A percentile compares a stretch with the other conserved stretches of the same genome.
These are phyloP conservation scores for Nyssa sinensis DNA, from an alignment of 148 eudicot genomes.

Conservation along the genomic window DNA sequence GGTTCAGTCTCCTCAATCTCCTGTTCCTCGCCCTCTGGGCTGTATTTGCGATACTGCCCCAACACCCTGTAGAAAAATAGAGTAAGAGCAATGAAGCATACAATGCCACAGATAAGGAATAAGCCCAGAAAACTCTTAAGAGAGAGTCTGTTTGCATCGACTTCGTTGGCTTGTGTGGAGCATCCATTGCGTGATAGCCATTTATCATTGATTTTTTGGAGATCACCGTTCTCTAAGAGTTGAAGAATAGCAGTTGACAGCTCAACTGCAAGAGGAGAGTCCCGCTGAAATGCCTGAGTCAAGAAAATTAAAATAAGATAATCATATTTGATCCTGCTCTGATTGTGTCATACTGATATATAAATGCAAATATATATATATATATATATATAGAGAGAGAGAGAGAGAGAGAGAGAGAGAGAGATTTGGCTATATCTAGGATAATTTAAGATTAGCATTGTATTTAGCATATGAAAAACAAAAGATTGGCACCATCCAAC, in stretches of 20 bases:
- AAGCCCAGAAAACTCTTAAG: conserved; percentile 91
- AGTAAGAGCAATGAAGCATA: conserved; percentile 54
- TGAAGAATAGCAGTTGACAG: conserved; percentile 71
- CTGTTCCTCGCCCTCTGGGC: conserved; percentile 32
- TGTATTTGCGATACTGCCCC: conserved; percentile 56
- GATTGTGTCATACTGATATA: neutral
- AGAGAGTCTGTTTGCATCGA: conserved; percentile 49
- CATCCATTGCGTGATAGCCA: conserved; percentile 61
- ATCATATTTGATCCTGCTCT: neutral
- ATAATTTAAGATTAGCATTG: neutral
- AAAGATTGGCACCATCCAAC: too few relatives aligned
- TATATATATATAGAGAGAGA: neutral
- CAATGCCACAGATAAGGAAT: conserved; percentile 72
- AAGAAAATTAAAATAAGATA: neutral
- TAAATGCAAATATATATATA: too few relatives aligned
- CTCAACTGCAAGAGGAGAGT: conserved; percentile 77
- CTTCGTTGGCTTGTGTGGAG: conserved; percentile 34
- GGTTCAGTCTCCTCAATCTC: conserved; percentile 46
- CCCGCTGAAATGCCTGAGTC: conserved; percentile 69
- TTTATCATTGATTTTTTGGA: conserved; percentile 74
- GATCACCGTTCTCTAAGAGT: conserved; percentile 74
- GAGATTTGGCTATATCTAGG: neutral
- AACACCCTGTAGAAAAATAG: conserved; percentile 52
- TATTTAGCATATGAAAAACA: neutral
- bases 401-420: too few relatives aligned